Conservation (phyloP, 2,329 filamentous ascomycete genomes). For the Apiospora phragmitis region DNA sequence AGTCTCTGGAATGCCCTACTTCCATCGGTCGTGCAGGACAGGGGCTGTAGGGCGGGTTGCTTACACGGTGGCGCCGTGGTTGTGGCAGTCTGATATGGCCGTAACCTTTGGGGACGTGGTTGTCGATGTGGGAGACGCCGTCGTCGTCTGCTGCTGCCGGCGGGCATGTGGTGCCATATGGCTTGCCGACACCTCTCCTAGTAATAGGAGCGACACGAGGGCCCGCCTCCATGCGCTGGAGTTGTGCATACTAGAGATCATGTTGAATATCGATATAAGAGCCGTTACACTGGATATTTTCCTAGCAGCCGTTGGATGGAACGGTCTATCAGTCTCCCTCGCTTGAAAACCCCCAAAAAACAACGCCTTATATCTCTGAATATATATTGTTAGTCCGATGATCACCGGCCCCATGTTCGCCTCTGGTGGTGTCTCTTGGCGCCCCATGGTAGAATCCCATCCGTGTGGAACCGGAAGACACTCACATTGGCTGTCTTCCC, state of each 20-base stretch:
- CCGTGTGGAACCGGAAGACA: neutral
- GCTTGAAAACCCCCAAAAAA: neutral
- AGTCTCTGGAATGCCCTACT: too few relatives aligned
- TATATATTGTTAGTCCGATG: neutral
- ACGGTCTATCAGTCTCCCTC: too few relatives aligned
- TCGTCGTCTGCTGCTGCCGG: slow-evolving; percentile 17
- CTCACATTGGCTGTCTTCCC: neutral
- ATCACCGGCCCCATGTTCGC: neutral
- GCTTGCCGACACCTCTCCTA: neutral
- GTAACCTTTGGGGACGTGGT: slow-evolving; percentile 33
- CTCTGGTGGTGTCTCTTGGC: neutral
- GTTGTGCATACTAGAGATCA: neutral
- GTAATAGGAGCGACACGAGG: neutral
- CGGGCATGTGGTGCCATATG: neutral
- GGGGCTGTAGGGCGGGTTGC: slow-evolving; percentile 15
- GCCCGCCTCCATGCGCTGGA: neutral
- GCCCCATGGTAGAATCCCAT: neutral
- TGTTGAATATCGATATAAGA: neutral
- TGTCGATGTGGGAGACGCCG: slow-evolving; percentile 22
- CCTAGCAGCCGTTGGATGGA: neutral
- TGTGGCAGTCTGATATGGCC: slow-evolving; percentile 53
- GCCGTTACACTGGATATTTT: neutral
- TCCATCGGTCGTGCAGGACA: neutral
- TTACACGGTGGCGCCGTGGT: slow-evolving; percentile 45
- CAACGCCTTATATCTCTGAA: neutral